Conservation (phyloP, 805 yeast species). For the Candida ipomoeae region DNA sequence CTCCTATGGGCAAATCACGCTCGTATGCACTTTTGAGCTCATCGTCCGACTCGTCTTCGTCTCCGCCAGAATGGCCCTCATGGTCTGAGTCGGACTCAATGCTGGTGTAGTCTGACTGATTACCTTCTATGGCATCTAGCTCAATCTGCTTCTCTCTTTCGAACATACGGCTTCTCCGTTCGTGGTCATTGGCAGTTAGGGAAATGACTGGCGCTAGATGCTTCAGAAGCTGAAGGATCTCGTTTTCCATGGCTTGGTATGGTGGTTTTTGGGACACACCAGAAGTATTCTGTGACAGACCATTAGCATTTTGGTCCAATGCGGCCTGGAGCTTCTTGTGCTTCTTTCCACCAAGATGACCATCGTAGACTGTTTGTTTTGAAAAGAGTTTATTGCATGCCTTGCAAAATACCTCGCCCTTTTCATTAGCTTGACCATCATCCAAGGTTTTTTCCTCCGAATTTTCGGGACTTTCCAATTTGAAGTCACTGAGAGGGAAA, state of each 20-base stretch:
- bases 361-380: slow-evolving; percentile 58
- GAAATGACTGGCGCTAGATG: slow-evolving; percentile 36
- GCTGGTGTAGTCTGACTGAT: slow-evolving; percentile 37
- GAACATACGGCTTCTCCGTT: slow-evolving; percentile 64
- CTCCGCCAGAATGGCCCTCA: slow-evolving; percentile 10
- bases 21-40: slow-evolving; percentile 37
- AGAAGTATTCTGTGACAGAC: neutral
- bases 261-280: neutral
- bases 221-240: neutral
- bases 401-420: slow-evolving; percentile 47
- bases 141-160: slow-evolving; percentile 63
- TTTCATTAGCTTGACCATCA: slow-evolving; percentile 16
- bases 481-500: slow-evolving; percentile 12
- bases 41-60: slow-evolving; percentile 21
- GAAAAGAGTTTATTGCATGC: slow-evolving; percentile 63
- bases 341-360: slow-evolving; percentile 71
- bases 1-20: slow-evolving; percentile 68
- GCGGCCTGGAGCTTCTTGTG: slow-evolving; percentile 50
- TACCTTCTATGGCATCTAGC: slow-evolving; percentile 35
- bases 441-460: neutral
- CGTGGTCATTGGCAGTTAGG: slow-evolving; percentile 56
- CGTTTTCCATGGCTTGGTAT: neutral
- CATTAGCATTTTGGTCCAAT: neutral
- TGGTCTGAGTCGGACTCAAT: slow-evolving; percentile 22
- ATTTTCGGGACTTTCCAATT: neutral